These are phyloP conservation scores for Dendrobium huoshanense DNA, from an alignment of 106 monocot species.

Conservation along the genomic window DNA sequence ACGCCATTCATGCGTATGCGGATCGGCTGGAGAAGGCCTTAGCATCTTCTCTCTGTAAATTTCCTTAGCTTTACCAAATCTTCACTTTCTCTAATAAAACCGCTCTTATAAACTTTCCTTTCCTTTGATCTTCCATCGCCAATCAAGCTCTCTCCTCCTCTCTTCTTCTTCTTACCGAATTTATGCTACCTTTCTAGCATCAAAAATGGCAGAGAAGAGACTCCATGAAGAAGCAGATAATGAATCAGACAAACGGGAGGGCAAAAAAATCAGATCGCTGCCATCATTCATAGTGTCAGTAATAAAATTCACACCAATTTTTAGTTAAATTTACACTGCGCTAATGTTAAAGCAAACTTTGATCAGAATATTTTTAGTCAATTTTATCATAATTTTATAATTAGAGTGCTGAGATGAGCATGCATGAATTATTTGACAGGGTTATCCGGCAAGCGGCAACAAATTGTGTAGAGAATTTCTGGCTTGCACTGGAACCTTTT, in stretches of 20 bases:
- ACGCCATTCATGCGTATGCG: too few relatives aligned
- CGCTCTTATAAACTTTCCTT: neutral
- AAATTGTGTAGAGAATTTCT: neutral
- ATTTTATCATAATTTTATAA: neutral
- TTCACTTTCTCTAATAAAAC: neutral
- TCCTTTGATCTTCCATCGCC: neutral
- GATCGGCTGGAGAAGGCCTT: too few relatives aligned
- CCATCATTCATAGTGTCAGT: slow-evolving; percentile 6
- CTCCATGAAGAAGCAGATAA: neutral
- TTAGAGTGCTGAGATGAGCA: neutral
- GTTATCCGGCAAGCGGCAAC: slow-evolving; percentile 1
- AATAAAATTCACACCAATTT: neutral
- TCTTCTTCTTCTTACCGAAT: neutral
- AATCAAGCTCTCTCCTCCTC: too few relatives aligned
- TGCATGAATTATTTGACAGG: neutral
- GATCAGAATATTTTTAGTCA: neutral
- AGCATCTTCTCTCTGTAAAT: neutral
- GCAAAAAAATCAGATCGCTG: slow-evolving; percentile 1
- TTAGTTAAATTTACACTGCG: neutral
- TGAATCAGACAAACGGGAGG: neutral
- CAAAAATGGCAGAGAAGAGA: slow-evolving; percentile 5
- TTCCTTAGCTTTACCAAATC: neutral
- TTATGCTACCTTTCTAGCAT: neutral
- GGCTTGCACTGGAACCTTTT: neutral
- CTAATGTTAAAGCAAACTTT: too few relatives aligned